phyloP scores from a whole-genome alignment of 495 filamentous ascomycete species.

The Parathielavia hyrcaniae region DNA sequence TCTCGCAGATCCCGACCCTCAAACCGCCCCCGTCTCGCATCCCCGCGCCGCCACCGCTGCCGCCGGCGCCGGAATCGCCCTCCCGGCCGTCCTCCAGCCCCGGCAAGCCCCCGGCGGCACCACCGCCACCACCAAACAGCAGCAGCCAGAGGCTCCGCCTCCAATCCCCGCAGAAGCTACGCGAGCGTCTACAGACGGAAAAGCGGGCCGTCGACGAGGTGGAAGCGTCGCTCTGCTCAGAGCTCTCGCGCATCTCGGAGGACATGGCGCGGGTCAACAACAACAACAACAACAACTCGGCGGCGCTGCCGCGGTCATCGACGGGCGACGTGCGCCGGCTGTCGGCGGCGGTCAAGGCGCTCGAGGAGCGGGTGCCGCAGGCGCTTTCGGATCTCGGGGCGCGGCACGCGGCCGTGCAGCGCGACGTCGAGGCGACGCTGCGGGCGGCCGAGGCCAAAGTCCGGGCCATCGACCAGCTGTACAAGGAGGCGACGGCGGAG shows the following conservation, averaged over 20 bases:
- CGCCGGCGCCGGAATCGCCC: constrained; percentile 24
- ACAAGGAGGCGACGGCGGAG: constrained; percentile 82
- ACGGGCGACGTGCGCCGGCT: constrained; percentile 45
- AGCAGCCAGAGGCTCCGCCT: constrained; percentile 64
- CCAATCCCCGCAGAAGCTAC: constrained; percentile 87
- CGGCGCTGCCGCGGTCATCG: constrained; percentile 35
- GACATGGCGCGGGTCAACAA: constrained; percentile 67
- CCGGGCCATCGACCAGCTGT: constrained; percentile 79
- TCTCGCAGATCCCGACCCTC: constrained; percentile 45
- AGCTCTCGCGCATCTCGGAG: constrained; percentile 74
- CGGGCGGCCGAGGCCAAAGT: constrained; percentile 68
- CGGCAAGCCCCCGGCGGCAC: constrained; percentile 25
- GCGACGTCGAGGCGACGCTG: constrained; percentile 63
- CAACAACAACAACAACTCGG: too few species aligned
- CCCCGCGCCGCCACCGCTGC: constrained; percentile 11
- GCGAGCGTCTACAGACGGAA: constrained; percentile 79
- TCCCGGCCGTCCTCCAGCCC: constrained; percentile 35
- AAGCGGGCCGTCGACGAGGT: constrained; percentile 64
- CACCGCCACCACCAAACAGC: too few species aligned
- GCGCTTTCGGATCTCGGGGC: constrained; percentile 55
- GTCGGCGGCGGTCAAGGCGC: constrained; percentile 49
- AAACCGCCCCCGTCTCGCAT: constrained; percentile 28
- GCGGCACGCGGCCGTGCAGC: constrained; percentile 55
- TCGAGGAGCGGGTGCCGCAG: constrained; percentile 60
- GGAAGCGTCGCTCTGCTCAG: constrained; percentile 61